Conservation (phyloP, 2,329 filamentous ascomycete species). For the Emergomyces pasteurianus region DNA sequence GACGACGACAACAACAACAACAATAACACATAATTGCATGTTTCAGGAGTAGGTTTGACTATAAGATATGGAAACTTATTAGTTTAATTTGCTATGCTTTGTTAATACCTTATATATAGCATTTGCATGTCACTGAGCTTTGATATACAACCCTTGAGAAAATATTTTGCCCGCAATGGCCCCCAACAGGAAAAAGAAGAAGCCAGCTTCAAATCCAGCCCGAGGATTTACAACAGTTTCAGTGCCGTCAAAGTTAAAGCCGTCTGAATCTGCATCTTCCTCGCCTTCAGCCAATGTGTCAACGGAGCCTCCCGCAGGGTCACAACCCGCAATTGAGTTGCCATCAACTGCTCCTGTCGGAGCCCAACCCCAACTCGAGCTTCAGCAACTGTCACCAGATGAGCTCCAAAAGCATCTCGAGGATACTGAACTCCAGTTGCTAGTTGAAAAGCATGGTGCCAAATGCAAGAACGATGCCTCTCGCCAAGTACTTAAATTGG, state of each 20-base stretch:
- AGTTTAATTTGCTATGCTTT: neutral
- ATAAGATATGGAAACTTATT: neutral
- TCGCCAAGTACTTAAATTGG: conserved; percentile 63
- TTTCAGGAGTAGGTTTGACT: neutral
- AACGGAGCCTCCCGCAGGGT: conserved; percentile 18
- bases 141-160: neutral
- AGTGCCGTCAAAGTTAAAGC: conserved; percentile 68
- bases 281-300: conserved; percentile 2
- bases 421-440: conserved; percentile 73
- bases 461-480: conserved; percentile 70
- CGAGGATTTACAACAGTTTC: conserved; percentile 92
- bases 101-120: neutral
- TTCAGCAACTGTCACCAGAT: conserved; percentile 52
- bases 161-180: conserved; percentile 4
- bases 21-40: neutral
- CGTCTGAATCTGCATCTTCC: conserved; percentile 22
- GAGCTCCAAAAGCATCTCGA: conserved; percentile 84
- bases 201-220: conserved; percentile 73
- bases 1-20: too few relatives aligned
- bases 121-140: neutral
- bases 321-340: conserved; percentile 3
- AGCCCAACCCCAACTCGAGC: neutral
- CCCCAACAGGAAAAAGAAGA: conserved; percentile 53
- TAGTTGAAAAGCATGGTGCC: conserved; percentile 71
- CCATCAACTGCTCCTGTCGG: neutral